These are phyloP conservation scores for Zea mays DNA, from an alignment of 176 grass and related monocot species.

Conservation along the genomic window DNA sequence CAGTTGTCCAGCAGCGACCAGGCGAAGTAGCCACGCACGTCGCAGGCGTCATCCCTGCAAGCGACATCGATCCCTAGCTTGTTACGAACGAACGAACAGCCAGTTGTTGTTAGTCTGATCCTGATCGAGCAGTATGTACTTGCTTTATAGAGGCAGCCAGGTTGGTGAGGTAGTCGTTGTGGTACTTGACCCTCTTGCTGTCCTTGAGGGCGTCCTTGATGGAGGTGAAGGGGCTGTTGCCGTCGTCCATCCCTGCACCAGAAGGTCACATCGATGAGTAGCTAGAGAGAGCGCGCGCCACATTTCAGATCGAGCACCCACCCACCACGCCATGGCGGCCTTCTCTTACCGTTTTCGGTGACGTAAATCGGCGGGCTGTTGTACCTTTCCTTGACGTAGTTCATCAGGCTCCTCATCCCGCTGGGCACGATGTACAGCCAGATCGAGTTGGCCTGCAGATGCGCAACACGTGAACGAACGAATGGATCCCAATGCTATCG, in stretches of 20 bases:
- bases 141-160: conserved; percentile 79
- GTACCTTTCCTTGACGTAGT: conserved; percentile 88
- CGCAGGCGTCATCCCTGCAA: conserved; percentile 83
- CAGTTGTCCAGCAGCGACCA: conserved; percentile 99
- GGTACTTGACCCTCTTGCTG: conserved; percentile 76
- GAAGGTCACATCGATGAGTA: too few relatives aligned
- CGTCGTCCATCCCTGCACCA: conserved; percentile 76
- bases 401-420: conserved; percentile 93
- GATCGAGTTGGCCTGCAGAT: conserved; percentile 83
- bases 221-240: conserved; percentile 67
- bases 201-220: conserved; percentile 81
- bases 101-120: background rate
- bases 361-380: conserved; percentile 70
- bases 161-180: conserved; percentile 76
- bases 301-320: too few relatives aligned
- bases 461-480: too few relatives aligned
- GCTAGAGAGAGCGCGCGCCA: too few relatives aligned
- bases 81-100: background rate
- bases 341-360: conserved; percentile 91
- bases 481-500: too few relatives aligned
- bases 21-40: conserved; percentile 84
- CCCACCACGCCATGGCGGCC: too few relatives aligned
- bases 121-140: too few relatives aligned
- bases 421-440: conserved; percentile 91
- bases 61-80: too few relatives aligned